Evolutionary conservation across 805 yeast genomes (phyloP), one percentile per base, ranked within the genome.

Genomic region (Candida ovalis): DNA sequence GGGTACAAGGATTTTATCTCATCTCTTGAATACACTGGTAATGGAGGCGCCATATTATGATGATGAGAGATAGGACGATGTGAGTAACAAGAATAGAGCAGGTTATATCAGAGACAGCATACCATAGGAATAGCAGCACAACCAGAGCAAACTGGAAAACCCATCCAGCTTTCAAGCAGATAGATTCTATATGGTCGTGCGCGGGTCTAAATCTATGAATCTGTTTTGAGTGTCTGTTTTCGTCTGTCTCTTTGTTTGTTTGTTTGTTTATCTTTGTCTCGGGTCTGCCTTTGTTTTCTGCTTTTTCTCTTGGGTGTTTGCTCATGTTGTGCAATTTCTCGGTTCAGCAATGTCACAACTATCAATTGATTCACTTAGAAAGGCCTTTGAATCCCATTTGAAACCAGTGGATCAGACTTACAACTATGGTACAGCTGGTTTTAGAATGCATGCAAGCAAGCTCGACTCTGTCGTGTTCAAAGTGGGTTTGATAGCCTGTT

Each of bases 381-480:
- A 38, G 21, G 39, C 41, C 3, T 59, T 50, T 36, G 30, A 46
- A 3, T 63, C 56, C 35, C 75, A 77, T 52, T 75, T 75, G 25
- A 80, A 78, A 47, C 81, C 84, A 1, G 62, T 64, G n/a, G 64
- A 57, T 22, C 57, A 50, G 32, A 47, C 51, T 1, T 84, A 80
- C 61, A 68, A 79, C 17, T 94, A 94, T 60, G 99, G 99, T n/a
- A 94, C 99, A 1, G 99, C 99, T 1, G 99, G 99, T 8, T 94
- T 94, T 70, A 79, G 99, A 50, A 83, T 84, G 70, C 71, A 79
- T 42, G 91, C 96, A 1, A 62, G 68, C 19, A 67, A 75, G 17
- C 70, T 92, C 54, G 96, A 88, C 62, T 83, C 89, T 17, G 92
- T 91, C 28, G 86, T 88, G 66, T 88, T 81, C 65, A 76, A 92